Evolutionary conservation across 1,139 yeast genomes (phyloP).

Genomic region (Candida freyschussii): DNA sequence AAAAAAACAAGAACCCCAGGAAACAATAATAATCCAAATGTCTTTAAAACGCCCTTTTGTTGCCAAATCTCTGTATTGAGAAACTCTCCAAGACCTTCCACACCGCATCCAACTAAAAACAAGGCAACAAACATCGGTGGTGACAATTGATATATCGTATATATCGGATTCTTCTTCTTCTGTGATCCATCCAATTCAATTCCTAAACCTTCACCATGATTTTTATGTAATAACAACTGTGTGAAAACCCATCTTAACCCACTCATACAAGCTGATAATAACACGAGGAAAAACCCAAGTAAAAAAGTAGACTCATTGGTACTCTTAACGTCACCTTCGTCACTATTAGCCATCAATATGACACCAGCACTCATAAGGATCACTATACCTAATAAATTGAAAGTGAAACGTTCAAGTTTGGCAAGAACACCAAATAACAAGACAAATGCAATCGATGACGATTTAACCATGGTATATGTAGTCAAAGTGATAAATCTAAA

Average conservation of each 20-base stretch:
- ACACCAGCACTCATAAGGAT: constrained; percentile 78
- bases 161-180: constrained; percentile 57
- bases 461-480: constrained; percentile 89
- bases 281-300: constrained; percentile 66
- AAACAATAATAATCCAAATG: constrained; percentile 55
- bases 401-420: constrained; percentile 65
- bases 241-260: constrained; percentile 96
- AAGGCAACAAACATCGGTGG: constrained; percentile 75
- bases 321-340: constrained; percentile 21
- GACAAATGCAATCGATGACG: constrained; percentile 83
- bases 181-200: not conserved
- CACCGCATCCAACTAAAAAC: constrained; percentile 51
- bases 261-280: constrained; percentile 73
- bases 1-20: constrained; percentile 88
- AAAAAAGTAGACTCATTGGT: constrained; percentile 27
- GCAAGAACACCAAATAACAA: constrained; percentile 79
- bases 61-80: constrained; percentile 57
- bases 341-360: constrained; percentile 68
- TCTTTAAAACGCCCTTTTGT: constrained; percentile 46
- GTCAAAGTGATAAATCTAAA: constrained; percentile 74
- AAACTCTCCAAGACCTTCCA: constrained; percentile 64
- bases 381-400: constrained; percentile 65
- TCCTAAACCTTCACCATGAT: constrained; percentile 34
- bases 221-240: constrained; percentile 66
- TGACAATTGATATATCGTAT: constrained; percentile 76